Base-by-base conservation (phyloP, 169 alveolate species). In the Ichthyophthirius multifiliis region DNA sequence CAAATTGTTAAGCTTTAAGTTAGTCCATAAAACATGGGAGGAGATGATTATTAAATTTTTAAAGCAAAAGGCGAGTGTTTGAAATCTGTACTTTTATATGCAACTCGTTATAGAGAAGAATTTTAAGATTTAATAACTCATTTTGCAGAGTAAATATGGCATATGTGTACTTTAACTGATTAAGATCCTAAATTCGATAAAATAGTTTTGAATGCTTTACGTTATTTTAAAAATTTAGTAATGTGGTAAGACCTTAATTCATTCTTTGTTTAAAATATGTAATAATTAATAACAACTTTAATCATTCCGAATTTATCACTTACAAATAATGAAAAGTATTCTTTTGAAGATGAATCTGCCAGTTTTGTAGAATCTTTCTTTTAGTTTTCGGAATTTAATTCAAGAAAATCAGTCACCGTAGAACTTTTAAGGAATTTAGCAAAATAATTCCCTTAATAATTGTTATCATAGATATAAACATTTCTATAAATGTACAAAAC, bases 101-200 rank as follows among this genome's bases (percentile, higher is more conserved):
- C 82, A 18, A 81, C 74, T 10, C 67, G 63, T 32, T 81, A 81
- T 73, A 74, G 82, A n/a, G 86, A 81, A 71, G 86, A 81, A 27
- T 81, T 81, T 43, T 41, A 47, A 7, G 82, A 48, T 41, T 34
- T 73, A 5, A 73, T 81, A 18, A 16, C 67, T 47, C 75, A 47
- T 6, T 81, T 81, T 48, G 62, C 76, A 35, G 43, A 67, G 32
- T 81, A 81, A 81, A 81, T 81, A 20, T 81, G 86, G 86, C 41
- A 16, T 30, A 73, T 81, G 76, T 81, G 86, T 31, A 73, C 81
- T 23, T 27, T 45, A 12, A n/a, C 64, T 30, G 74, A 63, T 16
- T 64, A 44, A 46, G 82, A 73, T 30, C 31, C 43, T 45, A 73
- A 73, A 20, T 71, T 71, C 15, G 86, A 55, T 48, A 41, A 81